Percentiles rank a stretch among this genome's conserved stretches.
phyloP scores from a whole-genome alignment of 2,329 filamentous ascomycete genomes.

The Helicocarpus griseus region DNA sequence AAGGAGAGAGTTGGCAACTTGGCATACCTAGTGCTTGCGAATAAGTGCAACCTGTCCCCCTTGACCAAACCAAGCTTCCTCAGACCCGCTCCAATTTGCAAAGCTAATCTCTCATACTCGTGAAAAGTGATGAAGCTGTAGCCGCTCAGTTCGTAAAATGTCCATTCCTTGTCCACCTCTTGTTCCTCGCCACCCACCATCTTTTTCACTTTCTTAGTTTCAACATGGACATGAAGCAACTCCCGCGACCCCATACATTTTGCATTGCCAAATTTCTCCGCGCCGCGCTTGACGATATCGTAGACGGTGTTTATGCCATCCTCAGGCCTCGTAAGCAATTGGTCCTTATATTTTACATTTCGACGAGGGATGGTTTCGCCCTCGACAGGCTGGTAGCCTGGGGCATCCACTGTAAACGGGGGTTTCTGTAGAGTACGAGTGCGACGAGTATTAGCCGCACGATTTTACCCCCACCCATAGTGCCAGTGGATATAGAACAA shows the following conservation, averaged over 20 bases:
- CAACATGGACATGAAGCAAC: constrained; percentile 66
- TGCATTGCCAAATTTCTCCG: constrained; percentile 51
- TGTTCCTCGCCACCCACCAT: constrained; percentile 67
- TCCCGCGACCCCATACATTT: constrained; percentile 60
- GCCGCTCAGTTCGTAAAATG: constrained; percentile 70
- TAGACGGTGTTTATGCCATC: constrained; percentile 65
- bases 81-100: constrained; percentile 57
- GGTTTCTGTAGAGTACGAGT: neutral
- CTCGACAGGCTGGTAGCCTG: constrained; percentile 56
- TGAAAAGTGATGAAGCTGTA: constrained; percentile 69
- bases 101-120: constrained; percentile 61
- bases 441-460: neutral
- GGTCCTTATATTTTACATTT: constrained; percentile 60
- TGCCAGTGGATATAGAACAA: neutral
- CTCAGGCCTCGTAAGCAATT: constrained; percentile 55
- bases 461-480: neutral
- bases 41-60: constrained; percentile 60
- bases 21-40: constrained; percentile 56
- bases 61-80: constrained; percentile 56
- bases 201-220: constrained; percentile 85
- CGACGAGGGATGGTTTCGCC: constrained; percentile 80
- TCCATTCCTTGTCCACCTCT: constrained; percentile 84
- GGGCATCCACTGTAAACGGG: constrained; percentile 56
- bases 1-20: neutral
- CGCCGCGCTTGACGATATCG: constrained; percentile 64